phyloP scores from a whole-genome alignment of 176 grass and related monocot species.

The Phoenix dactylifera region DNA sequence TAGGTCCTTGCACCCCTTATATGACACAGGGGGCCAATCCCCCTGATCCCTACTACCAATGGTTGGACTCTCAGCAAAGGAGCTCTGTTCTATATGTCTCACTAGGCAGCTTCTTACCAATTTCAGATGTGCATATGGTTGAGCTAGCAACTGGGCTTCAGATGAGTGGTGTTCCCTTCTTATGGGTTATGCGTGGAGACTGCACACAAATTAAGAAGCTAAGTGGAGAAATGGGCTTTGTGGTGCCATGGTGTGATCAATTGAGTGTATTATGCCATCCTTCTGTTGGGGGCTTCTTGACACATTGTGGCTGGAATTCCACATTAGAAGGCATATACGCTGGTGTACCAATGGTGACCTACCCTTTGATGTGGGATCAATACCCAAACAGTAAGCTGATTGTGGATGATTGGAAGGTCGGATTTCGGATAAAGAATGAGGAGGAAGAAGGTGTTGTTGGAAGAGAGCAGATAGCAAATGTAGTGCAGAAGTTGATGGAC shows the following conservation, averaged over 20 bases:
- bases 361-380: conserved; percentile 21
- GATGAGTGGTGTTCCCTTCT: background rate
- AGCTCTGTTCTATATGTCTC: conserved; percentile 10
- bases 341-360: conserved; percentile 13
- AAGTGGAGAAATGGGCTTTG: background rate
- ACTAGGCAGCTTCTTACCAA: conserved; percentile 15
- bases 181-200: no score
- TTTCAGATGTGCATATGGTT: conserved; percentile 10
- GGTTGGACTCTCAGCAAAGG: background rate
- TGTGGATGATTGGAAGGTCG: conserved; percentile 19
- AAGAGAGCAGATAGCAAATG: conserved; percentile 10
- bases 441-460: no score
- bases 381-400: conserved; percentile 21
- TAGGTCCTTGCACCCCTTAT: conserved; percentile 11
- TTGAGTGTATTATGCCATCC: conserved; percentile 10
- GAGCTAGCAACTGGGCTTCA: conserved; percentile 3
- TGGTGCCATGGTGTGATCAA: conserved; percentile 25
- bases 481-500: conserved; percentile 13
- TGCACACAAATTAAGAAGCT: background rate
- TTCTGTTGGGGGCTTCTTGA: conserved; percentile 20
- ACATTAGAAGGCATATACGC: conserved; percentile 10
- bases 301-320: background rate
- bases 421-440: background rate
- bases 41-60: no score
- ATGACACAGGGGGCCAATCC: no score